Conservation (phyloP, 805 yeast genomes). For the Ogataea nonfermentans region DNA sequence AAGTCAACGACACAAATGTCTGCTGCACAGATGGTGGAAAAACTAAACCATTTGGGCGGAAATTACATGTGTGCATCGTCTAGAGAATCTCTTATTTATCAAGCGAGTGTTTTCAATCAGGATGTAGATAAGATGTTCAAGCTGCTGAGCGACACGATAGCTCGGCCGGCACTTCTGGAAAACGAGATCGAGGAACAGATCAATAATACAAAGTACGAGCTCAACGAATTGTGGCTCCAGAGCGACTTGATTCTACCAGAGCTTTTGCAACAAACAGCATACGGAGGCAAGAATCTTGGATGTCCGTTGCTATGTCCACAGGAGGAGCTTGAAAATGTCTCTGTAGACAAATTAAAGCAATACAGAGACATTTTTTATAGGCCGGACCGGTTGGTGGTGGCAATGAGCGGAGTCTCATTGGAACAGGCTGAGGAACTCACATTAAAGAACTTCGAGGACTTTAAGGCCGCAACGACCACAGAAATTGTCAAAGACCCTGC, state of each 20-base stretch:
- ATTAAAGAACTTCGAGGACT: constrained; percentile 59
- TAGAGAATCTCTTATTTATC: constrained; percentile 89
- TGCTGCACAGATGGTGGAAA: constrained; percentile 71
- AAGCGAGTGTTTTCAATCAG: constrained; percentile 87
- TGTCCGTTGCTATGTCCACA: constrained; percentile 80
- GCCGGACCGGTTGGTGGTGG: constrained; percentile 81
- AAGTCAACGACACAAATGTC: constrained; percentile 58
- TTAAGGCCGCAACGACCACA: constrained; percentile 37
- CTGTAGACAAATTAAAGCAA: constrained; percentile 46
- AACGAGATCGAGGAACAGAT: constrained; percentile 74
- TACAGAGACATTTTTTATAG: constrained; percentile 67
- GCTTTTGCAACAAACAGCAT: constrained; percentile 83
- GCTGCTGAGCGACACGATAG: constrained; percentile 73
- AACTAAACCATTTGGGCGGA: constrained; percentile 81
- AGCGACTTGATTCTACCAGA: constrained; percentile 89
- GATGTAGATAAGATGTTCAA: constrained; percentile 80
- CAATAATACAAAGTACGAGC: constrained; percentile 74
- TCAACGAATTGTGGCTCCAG: constrained; percentile 75
- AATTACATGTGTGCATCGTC: constrained; percentile 91
- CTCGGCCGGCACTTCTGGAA: constrained; percentile 63
- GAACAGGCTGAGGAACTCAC: constrained; percentile 65
- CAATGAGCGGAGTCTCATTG: constrained; percentile 83
- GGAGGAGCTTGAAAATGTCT: constrained; percentile 58
- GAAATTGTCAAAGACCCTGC: constrained; percentile 38
- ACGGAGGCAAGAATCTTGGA: constrained; percentile 69